Evolutionary conservation across 1,284 basidiomycete species (phyloP), one percentile per base, ranked within the genome.

Genomic region (Pterulicium gracile): DNA sequence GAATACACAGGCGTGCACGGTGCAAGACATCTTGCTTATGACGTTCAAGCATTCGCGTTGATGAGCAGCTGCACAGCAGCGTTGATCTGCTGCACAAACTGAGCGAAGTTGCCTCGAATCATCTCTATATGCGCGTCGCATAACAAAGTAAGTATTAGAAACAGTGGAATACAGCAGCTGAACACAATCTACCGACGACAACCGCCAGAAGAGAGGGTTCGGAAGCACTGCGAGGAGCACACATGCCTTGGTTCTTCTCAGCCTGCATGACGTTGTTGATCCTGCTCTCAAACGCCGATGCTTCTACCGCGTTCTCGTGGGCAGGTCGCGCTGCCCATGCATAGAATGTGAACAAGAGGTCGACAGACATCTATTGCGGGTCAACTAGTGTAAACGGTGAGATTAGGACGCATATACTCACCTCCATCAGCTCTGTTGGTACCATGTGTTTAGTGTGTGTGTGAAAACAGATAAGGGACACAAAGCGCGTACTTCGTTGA

Each of bases 21-120:
- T n/a, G n/a, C n/a, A n/a, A n/a, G n/a, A n/a, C n/a, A n/a, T n/a
- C n/a, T n/a, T n/a, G n/a, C n/a, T n/a, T 66, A 67, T 49, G 64
- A 58, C 67, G 68, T 64, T 68, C 50, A 48, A 61, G 55, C 53
- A 52, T 52, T 46, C 51, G n/a, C n/a, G n/a, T n/a, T 32, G 27
- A 32, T 32, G 7, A 32, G 27, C 27, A n/a, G 10, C 7, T 32
- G 27, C n/a, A 32, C 10, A 7, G 27, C 27, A 10, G 27, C 27
- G 10, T 32, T 32, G 27, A 32, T 32, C 7, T 32, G 7, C n/a
- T 32, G 10, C 10, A 32, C n/a, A n/a, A 32, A 32, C 27, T 32
- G 27, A 32, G n/a, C 10, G 27, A 32, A 32, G 27, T 32, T 32
- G 27, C n/a, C 27, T 10, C 27, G 27, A n/a, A 32, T 32, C 27